Conservation (phyloP, 345 rosid genomes). For the Eucalyptus shirleyi region DNA sequence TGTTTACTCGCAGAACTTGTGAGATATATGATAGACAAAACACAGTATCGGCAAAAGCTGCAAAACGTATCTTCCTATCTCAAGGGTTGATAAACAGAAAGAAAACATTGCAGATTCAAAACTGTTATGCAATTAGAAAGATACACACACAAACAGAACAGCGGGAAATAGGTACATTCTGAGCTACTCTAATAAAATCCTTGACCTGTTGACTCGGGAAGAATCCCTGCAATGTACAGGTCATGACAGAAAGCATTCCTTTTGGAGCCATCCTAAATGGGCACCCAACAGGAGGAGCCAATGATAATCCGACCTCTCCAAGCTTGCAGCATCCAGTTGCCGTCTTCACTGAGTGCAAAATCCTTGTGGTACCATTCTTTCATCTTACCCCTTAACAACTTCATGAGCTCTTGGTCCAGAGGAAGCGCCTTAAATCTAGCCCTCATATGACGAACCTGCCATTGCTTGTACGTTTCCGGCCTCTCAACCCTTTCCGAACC, state of each 20-base stretch:
- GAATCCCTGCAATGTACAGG: neutral
- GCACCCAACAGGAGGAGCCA: conserved; percentile 63
- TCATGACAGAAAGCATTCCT: neutral
- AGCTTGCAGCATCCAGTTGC: conserved; percentile 65
- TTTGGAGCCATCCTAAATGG: neutral
- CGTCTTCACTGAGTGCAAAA: conserved; percentile 48
- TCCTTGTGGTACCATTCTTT: conserved; percentile 54
- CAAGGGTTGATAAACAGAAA: neutral
- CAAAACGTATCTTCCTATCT: neutral
- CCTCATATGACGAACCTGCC: conserved; percentile 52
- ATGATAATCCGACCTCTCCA: conserved; percentile 76
- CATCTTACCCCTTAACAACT: conserved; percentile 13
- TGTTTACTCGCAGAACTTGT: neutral
- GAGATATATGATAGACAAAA: neutral
- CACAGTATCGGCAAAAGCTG: neutral
- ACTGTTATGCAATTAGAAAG: neutral
- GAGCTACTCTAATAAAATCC: neutral
- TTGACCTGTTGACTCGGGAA: neutral
- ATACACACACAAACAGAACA: neutral
- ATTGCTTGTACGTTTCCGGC: conserved; percentile 79
- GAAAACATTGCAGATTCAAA: neutral
- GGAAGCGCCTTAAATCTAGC: conserved; percentile 61
- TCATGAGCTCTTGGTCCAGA: conserved; percentile 27
- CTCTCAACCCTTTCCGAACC: conserved; percentile 66
- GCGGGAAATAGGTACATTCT: neutral